Evolutionary conservation across 352 stramenopile species (phyloP).

Genomic region (Albugo candida): DNA sequence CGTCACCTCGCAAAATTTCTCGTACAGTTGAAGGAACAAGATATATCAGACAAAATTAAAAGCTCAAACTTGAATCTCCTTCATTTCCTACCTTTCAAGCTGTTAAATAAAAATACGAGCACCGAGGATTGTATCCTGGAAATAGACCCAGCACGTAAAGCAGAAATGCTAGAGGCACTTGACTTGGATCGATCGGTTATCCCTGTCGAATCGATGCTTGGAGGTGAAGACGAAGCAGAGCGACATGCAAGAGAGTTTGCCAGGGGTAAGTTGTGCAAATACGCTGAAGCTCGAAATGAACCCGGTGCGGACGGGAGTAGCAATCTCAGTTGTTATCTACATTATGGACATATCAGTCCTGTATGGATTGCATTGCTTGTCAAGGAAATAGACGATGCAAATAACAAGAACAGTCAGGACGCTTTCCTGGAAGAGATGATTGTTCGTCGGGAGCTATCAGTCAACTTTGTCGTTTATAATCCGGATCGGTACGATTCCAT

Average conservation of each 20-base stretch:
- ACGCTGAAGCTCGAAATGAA: slow-evolving; percentile 85
- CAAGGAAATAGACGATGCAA: slow-evolving; percentile 47
- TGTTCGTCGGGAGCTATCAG: slow-evolving; percentile 88
- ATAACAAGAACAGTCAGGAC: slow-evolving; percentile 54
- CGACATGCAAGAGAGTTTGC: slow-evolving; percentile 78
- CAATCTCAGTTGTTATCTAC: slow-evolving; percentile 85
- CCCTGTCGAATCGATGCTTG: slow-evolving; percentile 31
- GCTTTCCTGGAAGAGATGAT: slow-evolving; percentile 96
- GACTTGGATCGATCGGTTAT: slow-evolving; percentile 45
- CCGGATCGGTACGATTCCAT: slow-evolving; percentile 87
- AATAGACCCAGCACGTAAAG: slow-evolving; percentile 3
- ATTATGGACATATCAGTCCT: slow-evolving; percentile 80
- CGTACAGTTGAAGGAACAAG: slow-evolving; percentile 20
- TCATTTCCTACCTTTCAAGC: neutral
- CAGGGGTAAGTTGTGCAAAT: slow-evolving; percentile 45
- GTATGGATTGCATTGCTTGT: slow-evolving; percentile 39
- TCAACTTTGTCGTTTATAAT: slow-evolving; percentile 97
- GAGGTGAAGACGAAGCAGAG: slow-evolving; percentile 42
- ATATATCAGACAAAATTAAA: slow-evolving; percentile 11
- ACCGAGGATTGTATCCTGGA: neutral
- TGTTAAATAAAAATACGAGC: too few species aligned
- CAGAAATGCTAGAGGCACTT: slow-evolving; percentile 19
- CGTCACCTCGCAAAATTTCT: slow-evolving; percentile 81
- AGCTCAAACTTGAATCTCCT: slow-evolving; percentile 11
- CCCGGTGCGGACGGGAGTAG: slow-evolving; percentile 84